Percentiles rank a stretch among this genome's conserved stretches.
Conservation (phyloP, 495 filamentous ascomycete genomes). For the Aspergillus panamensis region DNA sequence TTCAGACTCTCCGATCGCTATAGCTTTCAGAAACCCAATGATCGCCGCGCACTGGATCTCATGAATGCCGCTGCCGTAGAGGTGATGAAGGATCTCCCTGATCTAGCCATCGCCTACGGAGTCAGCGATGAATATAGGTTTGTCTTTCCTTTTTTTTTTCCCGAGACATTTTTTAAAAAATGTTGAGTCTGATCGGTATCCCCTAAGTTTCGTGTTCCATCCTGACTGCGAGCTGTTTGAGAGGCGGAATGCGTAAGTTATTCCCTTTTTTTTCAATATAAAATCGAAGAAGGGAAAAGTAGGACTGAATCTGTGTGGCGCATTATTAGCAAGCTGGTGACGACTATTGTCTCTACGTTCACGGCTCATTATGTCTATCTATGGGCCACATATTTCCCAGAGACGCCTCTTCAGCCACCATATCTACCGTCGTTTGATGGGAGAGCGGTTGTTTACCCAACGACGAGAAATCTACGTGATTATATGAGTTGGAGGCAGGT, state of each 20-base stretch:
- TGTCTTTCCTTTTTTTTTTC: not conserved
- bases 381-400: constrained; percentile 73
- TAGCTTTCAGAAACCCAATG: constrained; percentile 86
- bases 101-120: constrained; percentile 84
- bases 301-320: not conserved
- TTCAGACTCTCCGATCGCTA: constrained; percentile 75
- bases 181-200: not conserved
- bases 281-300: not conserved
- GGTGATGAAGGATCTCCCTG: constrained; percentile 79
- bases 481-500: constrained; percentile 97
- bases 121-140: constrained; percentile 92
- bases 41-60: constrained; percentile 77
- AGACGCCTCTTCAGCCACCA: constrained; percentile 62
- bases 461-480: constrained; percentile 72
- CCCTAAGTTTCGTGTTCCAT: constrained; percentile 82
- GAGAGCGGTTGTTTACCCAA: constrained; percentile 82
- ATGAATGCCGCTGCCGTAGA: constrained; percentile 89
- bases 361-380: constrained; percentile 84
- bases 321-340: constrained; percentile 70
- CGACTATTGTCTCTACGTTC: constrained; percentile 87
- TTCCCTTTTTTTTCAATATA: not conserved
- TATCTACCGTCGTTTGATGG: constrained; percentile 85
- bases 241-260: constrained; percentile 68
- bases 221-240: constrained; percentile 80
- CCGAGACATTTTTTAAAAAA: not conserved